Percentiles rank a stretch among this genome's conserved stretches.
phyloP scores from a whole-genome alignment of 1,139 yeast genomes.

The Diutina siamensis region DNA sequence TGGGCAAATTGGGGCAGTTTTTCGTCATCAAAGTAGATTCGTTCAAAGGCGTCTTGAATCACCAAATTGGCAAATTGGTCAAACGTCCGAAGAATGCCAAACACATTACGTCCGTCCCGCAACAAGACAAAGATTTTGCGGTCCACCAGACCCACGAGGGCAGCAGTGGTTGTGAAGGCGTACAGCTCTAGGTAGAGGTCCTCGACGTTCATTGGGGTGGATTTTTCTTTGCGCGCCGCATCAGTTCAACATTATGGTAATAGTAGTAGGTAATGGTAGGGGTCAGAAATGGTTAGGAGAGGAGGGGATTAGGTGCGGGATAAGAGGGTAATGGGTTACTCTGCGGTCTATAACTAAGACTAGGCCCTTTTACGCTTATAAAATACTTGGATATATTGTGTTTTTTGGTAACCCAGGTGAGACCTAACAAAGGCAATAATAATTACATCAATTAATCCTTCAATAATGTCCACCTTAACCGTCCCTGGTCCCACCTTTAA shows the following conservation, averaged over 20 bases:
- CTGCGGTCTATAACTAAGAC: too few relatives aligned
- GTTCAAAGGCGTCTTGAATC: constrained; percentile 80
- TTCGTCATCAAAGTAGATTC: constrained; percentile 48
- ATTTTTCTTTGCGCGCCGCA: constrained; percentile 1
- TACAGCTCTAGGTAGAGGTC: constrained; percentile 54
- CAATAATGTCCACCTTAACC: neutral
- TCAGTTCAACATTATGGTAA: too few relatives aligned
- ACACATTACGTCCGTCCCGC: constrained; percentile 81
- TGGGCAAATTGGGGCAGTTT: constrained; percentile 50
- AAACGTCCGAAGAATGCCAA: constrained; percentile 88
- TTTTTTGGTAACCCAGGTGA: too few relatives aligned
- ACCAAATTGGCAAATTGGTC: constrained; percentile 94
- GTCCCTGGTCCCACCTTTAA: neutral
- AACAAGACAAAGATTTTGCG: constrained; percentile 75
- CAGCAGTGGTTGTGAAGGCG: constrained; percentile 95
- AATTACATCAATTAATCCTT: neutral
- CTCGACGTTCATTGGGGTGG: constrained; percentile 17
- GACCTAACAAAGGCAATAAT: neutral
- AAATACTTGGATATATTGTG: too few relatives aligned
- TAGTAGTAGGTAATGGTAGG: too few relatives aligned
- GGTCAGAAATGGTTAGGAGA: neutral
- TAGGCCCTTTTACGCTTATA: too few relatives aligned
- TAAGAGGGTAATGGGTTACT: too few relatives aligned
- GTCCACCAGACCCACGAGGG: constrained; percentile 88
- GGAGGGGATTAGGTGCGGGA: neutral